These are phyloP conservation scores for Sporothrix euskadiensis DNA, from an alignment of 2,329 filamentous ascomycete species.

Conservation along the genomic window DNA sequence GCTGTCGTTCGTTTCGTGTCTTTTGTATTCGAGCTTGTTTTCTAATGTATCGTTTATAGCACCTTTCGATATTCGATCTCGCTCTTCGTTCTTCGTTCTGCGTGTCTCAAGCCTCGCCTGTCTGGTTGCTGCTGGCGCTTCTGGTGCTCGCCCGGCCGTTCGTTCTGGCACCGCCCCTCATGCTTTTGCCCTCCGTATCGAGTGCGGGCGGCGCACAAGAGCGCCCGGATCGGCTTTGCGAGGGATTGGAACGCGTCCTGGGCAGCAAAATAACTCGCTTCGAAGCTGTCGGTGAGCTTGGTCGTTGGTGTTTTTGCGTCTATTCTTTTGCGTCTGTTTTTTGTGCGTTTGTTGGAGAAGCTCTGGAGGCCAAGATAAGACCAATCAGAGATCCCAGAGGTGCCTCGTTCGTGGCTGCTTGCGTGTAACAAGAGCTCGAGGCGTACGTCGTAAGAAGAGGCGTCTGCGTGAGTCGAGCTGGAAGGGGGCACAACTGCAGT, in stretches of 20 bases:
- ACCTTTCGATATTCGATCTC: not conserved
- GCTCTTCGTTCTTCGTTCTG: not conserved
- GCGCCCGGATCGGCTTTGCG: not conserved
- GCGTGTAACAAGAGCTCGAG: not conserved
- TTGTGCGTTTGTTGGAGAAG: not conserved
- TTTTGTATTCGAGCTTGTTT: not conserved
- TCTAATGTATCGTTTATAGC: not conserved
- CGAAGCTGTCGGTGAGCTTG: slow-evolving; percentile 17
- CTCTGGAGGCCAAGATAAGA: slow-evolving; percentile 19
- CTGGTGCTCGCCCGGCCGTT: slow-evolving; percentile 24
- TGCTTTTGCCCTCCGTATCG: slow-evolving; percentile 17
- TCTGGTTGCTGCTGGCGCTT: slow-evolving; percentile 5
- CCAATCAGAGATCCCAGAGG: not conserved
- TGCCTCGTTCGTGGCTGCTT: not conserved
- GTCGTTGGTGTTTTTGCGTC: not conserved
- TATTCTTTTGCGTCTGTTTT: not conserved
- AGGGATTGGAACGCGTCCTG: not conserved
- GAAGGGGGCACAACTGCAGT: not conserved
- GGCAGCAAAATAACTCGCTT: not conserved
- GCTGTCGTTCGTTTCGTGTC: not conserved
- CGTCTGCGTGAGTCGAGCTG: not conserved
- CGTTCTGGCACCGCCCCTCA: slow-evolving; percentile 20
- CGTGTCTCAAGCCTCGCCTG: slow-evolving; percentile 7
- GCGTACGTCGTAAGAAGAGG: not conserved
- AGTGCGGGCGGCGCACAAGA: slow-evolving; percentile 11